These are phyloP conservation scores for Hydnomerulius pinastri DNA, from an alignment of 768 basidiomycete species.

Conservation along the genomic window DNA sequence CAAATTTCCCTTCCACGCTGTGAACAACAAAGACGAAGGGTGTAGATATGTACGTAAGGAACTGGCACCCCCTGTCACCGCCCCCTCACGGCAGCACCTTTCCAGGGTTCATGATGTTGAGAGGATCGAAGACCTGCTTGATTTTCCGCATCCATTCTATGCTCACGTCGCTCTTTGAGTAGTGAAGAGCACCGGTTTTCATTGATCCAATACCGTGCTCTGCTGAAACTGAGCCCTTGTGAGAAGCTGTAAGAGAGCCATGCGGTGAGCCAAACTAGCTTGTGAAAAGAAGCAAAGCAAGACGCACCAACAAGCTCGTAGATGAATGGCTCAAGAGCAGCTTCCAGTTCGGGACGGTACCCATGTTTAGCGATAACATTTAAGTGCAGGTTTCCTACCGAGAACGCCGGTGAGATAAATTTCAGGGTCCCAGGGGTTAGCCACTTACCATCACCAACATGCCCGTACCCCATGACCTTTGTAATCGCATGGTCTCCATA, in stretches of 20 bases:
- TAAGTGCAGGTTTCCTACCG: slow-evolving; percentile 86
- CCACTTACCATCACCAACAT: slow-evolving; percentile 91
- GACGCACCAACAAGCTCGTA: slow-evolving; percentile 86
- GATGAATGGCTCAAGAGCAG: slow-evolving; percentile 90
- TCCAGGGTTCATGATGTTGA: slow-evolving; percentile 91
- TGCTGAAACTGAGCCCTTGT: slow-evolving; percentile 91
- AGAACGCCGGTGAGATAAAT: slow-evolving; percentile 1
- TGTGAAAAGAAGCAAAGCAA: not conserved
- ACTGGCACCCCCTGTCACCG: not conserved
- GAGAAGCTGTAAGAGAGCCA: slow-evolving; percentile 48
- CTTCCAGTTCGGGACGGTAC: slow-evolving; percentile 82
- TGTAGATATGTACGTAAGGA: not conserved
- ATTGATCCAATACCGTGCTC: slow-evolving; percentile 97
- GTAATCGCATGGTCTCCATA: slow-evolving; percentile 74
- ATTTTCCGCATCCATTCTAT: slow-evolving; percentile 90
- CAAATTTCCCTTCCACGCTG: no score
- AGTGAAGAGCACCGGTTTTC: slow-evolving; percentile 88
- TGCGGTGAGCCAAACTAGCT: slow-evolving; percentile 1
- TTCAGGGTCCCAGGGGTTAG: not conserved
- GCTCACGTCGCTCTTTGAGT: slow-evolving; percentile 79
- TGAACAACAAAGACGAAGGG: no score
- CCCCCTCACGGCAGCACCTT: slow-evolving; percentile 58
- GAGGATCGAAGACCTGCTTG: slow-evolving; percentile 86
- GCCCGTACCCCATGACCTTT: slow-evolving; percentile 90
- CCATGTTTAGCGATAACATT: slow-evolving; percentile 78